Conservation (phyloP, 495 filamentous ascomycete species). For the Talaromyces stipitatus region DNA sequence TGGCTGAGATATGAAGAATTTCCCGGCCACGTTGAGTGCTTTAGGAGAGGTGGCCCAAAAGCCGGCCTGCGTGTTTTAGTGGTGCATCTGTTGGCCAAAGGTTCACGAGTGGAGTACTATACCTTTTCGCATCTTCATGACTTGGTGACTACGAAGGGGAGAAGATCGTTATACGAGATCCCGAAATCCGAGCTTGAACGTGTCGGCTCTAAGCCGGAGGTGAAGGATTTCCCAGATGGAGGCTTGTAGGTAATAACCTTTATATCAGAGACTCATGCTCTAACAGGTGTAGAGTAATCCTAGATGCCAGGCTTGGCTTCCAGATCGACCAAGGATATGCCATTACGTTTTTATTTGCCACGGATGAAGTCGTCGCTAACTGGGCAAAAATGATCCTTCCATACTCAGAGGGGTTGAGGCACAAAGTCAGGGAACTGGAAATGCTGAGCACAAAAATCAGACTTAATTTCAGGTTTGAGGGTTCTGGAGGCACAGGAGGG, state of each 20-base stretch:
- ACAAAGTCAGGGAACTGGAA: constrained; percentile 6
- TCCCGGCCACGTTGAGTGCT: constrained; percentile 14
- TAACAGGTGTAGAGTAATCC: constrained; percentile 12
- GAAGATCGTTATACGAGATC: constrained; percentile 15
- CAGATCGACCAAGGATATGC: constrained; percentile 14
- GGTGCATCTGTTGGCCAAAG: constrained; percentile 15
- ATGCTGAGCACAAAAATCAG: constrained; percentile 7
- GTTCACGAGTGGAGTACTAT: constrained; percentile 15
- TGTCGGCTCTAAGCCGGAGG: constrained; percentile 13
- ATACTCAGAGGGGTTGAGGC: constrained; percentile 6
- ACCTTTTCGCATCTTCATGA: constrained; percentile 11
- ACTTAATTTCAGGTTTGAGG: constrained; percentile 9
- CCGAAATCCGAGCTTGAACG: constrained; percentile 11
- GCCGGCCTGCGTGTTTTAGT: constrained; percentile 12
- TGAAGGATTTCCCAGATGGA: constrained; percentile 15
- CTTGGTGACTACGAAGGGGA: constrained; percentile 13
- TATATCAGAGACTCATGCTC: constrained; percentile 12
- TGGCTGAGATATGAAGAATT: constrained; percentile 15
- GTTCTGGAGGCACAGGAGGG: constrained; percentile 6
- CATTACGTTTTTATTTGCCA: constrained; percentile 13
- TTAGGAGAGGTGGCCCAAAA: constrained; percentile 14
- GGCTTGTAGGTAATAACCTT: constrained; percentile 14
- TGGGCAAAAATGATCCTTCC: constrained; percentile 9
- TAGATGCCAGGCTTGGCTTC: constrained; percentile 14
- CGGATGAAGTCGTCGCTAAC: constrained; percentile 9